A percentile compares a stretch with the other conserved stretches of the same genome.
Evolutionary conservation across 139 green algal genomes (phyloP).

Genomic region (Microglena sp.): DNA sequence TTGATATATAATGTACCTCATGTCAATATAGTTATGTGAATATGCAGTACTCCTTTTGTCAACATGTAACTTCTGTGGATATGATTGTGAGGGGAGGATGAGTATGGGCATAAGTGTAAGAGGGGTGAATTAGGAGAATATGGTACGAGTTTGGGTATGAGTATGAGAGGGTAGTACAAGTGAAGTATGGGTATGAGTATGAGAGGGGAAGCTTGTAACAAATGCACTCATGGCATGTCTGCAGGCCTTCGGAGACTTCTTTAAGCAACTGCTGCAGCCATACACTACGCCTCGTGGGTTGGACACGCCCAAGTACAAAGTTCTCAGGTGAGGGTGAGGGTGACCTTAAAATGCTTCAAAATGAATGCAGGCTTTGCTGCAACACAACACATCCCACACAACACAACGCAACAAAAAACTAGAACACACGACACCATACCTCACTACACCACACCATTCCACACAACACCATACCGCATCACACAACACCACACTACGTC

Average conservation of each 20-base stretch:
- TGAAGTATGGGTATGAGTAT: background rate
- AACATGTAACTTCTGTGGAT: background rate
- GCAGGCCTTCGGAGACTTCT: constrained; percentile 8
- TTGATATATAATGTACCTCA: no score
- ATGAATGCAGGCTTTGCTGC: background rate
- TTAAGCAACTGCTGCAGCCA: no score
- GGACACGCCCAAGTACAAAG: background rate
- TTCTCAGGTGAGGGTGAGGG: background rate
- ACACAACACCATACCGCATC: background rate
- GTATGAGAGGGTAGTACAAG: background rate
- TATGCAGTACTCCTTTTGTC: no score
- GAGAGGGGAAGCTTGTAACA: background rate
- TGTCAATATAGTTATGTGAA: no score
- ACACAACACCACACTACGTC: background rate
- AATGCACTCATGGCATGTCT: background rate
- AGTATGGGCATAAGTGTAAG: background rate
- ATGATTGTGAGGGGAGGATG: background rate
- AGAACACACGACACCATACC: background rate
- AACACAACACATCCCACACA: background rate
- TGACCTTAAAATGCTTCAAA: background rate
- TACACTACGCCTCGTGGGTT: no score
- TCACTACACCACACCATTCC: background rate
- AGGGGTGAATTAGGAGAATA: background rate
- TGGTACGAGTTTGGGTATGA: background rate
- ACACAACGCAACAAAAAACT: background rate